Conservation (phyloP, 352 stramenopile species). For the Phytophthora citrophthora region DNA sequence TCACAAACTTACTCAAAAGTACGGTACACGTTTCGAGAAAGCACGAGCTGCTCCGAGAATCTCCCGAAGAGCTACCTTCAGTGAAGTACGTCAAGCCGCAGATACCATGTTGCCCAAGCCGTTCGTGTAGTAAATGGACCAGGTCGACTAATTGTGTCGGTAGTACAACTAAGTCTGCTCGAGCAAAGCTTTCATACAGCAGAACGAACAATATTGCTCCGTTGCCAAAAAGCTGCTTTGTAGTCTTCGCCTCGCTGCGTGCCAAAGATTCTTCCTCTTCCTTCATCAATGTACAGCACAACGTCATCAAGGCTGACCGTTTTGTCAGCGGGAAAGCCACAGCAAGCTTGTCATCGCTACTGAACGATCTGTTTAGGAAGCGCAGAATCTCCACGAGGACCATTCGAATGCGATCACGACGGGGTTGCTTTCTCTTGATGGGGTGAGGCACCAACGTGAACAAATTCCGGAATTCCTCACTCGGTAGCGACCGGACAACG, state of each 20-base stretch:
- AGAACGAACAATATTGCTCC: constrained; percentile 60
- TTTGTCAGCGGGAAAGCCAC: constrained; percentile 31
- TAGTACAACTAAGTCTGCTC: constrained; percentile 1
- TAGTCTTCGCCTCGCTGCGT: constrained; percentile 49
- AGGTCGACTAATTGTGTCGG: constrained; percentile 22
- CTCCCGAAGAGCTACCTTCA: constrained; percentile 7
- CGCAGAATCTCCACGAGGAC: constrained; percentile 51
- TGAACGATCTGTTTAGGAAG: constrained; percentile 42
- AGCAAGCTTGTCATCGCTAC: constrained; percentile 3
- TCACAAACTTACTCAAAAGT: constrained; percentile 39
- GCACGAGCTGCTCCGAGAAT: constrained; percentile 23
- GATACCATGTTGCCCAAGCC: constrained; percentile 54
- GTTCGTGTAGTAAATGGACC: constrained; percentile 50
- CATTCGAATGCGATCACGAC: constrained; percentile 51
- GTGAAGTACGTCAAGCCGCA: constrained; percentile 48
- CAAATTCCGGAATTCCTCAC: constrained; percentile 41
- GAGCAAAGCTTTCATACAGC: constrained; percentile 39
- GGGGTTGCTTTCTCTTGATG: constrained; percentile 54
- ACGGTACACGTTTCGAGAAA: constrained; percentile 54
- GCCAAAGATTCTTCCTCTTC: constrained; percentile 64
- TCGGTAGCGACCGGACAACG: constrained; percentile 40
- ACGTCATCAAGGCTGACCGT: constrained; percentile 42
- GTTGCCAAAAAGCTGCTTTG: constrained; percentile 56
- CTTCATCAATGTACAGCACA: constrained; percentile 69
- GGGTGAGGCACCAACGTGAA: constrained; percentile 37